Evolutionary conservation across 179 eudicot genomes (phyloP), one percentile per base, ranked within the genome.

Genomic region (Sideroxylon spinosum): DNA sequence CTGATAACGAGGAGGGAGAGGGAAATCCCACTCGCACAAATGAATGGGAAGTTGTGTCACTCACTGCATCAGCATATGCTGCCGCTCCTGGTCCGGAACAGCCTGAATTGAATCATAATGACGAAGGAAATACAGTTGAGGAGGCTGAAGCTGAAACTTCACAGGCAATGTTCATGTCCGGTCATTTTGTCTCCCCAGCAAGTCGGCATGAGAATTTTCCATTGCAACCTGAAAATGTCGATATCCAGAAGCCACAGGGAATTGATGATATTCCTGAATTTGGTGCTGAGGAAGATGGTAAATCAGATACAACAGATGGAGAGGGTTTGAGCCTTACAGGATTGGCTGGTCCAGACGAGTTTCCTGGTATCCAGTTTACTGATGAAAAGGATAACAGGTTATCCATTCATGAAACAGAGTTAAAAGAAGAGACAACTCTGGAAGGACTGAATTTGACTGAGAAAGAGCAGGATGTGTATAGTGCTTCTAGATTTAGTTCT

Each of bases 11-110:
- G 84, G 95, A 82, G 74, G 85, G 78, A 32, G 85, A 84, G 84
- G 88, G 80, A 73, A 77, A 71, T 76, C 70, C 74, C 20, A 64
- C 90, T 22, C 94, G 87, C 57, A 96, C 89, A 83, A 87, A 86
- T 86, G 98, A 93, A 71, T 95, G 98, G 98, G 98, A 93, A 88
- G 93, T 93, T 79, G 97, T 95, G 78, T 84, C 97, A 62, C 88
- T 93, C 76, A 91, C 98, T 11, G 93, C 97, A 78, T 95, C 98
- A 68, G 81, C 98, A 53, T 93, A 95, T 81, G 95, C 91, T 74
- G 95, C 98, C 76, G 89, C 95, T 71, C 95, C 98, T 87, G 88
- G 93, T 78, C 91, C 90, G 6, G 74, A 78, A 59, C 88, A 84
- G 68, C 80, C 78, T 69, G 90, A 85, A 59, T 77, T 86, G 46